These are phyloP conservation scores for Enteropsectra breve DNA, from an alignment of 371 early-diverging fungal genomes.

Conservation along the genomic window DNA sequence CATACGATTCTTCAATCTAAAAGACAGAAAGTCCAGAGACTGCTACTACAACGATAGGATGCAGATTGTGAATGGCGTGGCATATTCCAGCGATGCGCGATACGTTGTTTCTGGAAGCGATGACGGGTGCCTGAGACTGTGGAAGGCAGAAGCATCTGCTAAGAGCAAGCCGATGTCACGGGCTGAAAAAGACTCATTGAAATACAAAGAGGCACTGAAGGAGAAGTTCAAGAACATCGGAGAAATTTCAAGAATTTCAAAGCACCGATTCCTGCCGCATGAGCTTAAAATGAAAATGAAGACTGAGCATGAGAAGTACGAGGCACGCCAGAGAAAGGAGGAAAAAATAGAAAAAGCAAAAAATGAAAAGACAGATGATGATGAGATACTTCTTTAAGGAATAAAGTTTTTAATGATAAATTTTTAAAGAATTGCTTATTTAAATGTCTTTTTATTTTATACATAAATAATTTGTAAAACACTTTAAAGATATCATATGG, in stretches of 20 bases:
- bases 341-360: slow-evolving; percentile 17
- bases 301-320: slow-evolving; percentile 42
- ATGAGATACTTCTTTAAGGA: neutral
- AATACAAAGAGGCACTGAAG: slow-evolving; percentile 74
- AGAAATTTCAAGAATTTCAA: slow-evolving; percentile 71
- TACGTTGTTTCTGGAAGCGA: slow-evolving; percentile 89
- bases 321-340: slow-evolving; percentile 52
- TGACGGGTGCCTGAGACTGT: slow-evolving; percentile 89
- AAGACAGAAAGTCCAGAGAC: slow-evolving; percentile 74
- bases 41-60: slow-evolving; percentile 95
- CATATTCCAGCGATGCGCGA: slow-evolving; percentile 80
- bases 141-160: slow-evolving; percentile 83
- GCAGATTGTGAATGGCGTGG: slow-evolving; percentile 73
- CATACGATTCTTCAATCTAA: slow-evolving; percentile 74
- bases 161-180: slow-evolving; percentile 67
- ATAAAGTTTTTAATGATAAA: neutral
- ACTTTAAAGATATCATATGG: neutral
- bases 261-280: slow-evolving; percentile 56
- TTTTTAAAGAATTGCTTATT: neutral
- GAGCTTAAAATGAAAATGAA: slow-evolving; percentile 51
- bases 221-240: slow-evolving; percentile 79
- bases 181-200: slow-evolving; percentile 70
- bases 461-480: neutral
- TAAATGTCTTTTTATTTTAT: neutral
- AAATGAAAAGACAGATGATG: neutral